These are phyloP conservation scores for Sphenostylis stenocarpa DNA, from an alignment of 306 rosid species.

Conservation along the genomic window DNA sequence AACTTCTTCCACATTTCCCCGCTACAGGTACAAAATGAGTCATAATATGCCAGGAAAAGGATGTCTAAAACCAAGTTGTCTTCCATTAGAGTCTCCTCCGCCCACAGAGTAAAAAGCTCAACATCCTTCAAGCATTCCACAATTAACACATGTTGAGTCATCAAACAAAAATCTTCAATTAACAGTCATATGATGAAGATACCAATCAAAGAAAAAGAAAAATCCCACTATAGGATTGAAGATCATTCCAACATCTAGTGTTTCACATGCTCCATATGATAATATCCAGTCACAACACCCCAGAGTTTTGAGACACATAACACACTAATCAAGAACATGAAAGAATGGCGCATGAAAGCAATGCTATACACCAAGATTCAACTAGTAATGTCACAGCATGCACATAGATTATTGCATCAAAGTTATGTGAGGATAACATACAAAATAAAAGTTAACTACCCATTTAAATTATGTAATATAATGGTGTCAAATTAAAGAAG, in stretches of 20 bases:
- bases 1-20: conserved; percentile 72
- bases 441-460: conserved; percentile 8
- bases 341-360: conserved; percentile 21
- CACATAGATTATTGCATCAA: conserved; percentile 7
- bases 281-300: conserved; percentile 23
- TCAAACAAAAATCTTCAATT: conserved; percentile 22
- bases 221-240: background rate
- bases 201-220: conserved; percentile 15
- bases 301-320: conserved; percentile 3
- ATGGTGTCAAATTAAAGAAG: conserved; percentile 18
- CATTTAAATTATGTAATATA: background rate
- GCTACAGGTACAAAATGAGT: conserved; percentile 70
- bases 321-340: conserved; percentile 12
- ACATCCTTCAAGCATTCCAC: conserved; percentile 68
- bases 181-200: conserved; percentile 22
- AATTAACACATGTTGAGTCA: conserved; percentile 15
- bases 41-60: conserved; percentile 82
- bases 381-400: background rate
- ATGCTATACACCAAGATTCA: background rate
- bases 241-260: conserved; percentile 25
- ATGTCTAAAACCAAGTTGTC: conserved; percentile 86
- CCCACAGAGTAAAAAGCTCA: conserved; percentile 89
- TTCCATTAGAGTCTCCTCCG: conserved; percentile 94
- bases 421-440: background rate
- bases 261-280: conserved; percentile 16